Conservation (phyloP, 345 rosid species). For the Ricinus communis region DNA sequence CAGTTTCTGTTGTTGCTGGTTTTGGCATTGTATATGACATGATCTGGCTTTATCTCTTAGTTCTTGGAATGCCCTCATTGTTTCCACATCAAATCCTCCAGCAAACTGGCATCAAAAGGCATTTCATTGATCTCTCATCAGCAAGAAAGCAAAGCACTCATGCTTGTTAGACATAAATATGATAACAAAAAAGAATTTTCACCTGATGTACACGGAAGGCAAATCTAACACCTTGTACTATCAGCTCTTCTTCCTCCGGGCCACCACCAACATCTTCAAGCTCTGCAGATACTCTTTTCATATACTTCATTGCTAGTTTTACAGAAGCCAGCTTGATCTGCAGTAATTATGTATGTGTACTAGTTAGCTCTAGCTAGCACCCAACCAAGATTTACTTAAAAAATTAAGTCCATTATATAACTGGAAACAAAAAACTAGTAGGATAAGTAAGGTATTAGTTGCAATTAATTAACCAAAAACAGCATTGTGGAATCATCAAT, state of each 20-base stretch:
- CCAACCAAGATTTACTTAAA: too few relatives aligned
- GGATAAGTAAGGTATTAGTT: too few relatives aligned
- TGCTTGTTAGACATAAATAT: too few relatives aligned
- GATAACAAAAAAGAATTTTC: neutral
- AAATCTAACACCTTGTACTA: conserved; percentile 87
- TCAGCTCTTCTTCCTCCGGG: conserved; percentile 92
- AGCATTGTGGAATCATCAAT: too few relatives aligned
- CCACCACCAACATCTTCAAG: conserved; percentile 62
- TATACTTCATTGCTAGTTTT: conserved; percentile 92
- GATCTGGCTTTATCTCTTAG: conserved; percentile 86
- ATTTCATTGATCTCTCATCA: neutral
- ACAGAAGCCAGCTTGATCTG: conserved; percentile 90
- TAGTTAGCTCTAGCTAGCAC: too few relatives aligned
- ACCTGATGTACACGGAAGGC: conserved; percentile 99
- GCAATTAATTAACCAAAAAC: too few relatives aligned
- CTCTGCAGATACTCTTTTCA: conserved; percentile 94
- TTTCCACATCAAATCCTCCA: conserved; percentile 92
- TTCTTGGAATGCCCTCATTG: conserved; percentile 94
- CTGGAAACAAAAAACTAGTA: too few relatives aligned
- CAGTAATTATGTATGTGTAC: neutral
- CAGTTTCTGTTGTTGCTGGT: conserved; percentile 63
- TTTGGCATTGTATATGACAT: conserved; percentile 71
- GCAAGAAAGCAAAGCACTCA: neutral
- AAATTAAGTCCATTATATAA: too few relatives aligned
- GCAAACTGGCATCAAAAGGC: conserved; percentile 57